Base-by-base conservation (phyloP, 345 rosid species). In the Ceriops decandra region DNA sequence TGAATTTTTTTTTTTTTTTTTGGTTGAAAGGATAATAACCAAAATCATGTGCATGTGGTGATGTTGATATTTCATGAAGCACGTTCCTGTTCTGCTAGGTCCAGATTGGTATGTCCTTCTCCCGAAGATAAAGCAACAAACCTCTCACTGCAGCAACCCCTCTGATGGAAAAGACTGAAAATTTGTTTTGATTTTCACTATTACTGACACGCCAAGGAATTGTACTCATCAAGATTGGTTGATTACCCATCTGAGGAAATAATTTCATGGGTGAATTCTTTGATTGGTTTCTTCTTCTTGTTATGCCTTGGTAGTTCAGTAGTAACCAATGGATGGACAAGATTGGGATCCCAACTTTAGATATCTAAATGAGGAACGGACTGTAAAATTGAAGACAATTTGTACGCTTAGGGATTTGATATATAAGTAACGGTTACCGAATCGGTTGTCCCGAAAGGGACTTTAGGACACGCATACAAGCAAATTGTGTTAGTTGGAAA, bases 31-130 rank as follows among this genome's bases (percentile, higher is more conserved):
- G 36, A 33, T 7, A 1, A 3, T 13, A 3, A 3, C 49, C 49
- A 42, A 42, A 42, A 42, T 42, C 49, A 42, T 42, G 4, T 42
- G 49, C 49, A 13, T 13, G 49, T 42, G 28, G 36, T n/a, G 79
- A 71, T 57, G 68, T 28, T 67, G 74, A 76, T 71, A 33, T 67
- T 26, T 62, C 75, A 67, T 4, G 22, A 21, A 33, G 21, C 32
- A 26, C 13, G 49, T 13, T 42, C 31, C n/a, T 62, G 66, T 33
- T 69, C 16, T 61, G 54, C 54, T 21, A 62, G 57, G 53, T 32
- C 17, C 2, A 2, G 26, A 53, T 21, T 61, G 74, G 26, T 20
- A 0, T 32, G 78, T 69, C 67, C 62, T 42, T 42, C 49, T 58
- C 70, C 62, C 1, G 0, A 1, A 22, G 21, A 26, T 21, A 57